Evolutionary conservation across 768 basidiomycete genomes (phyloP).

Genomic region (Cystobasidium onofrii): DNA sequence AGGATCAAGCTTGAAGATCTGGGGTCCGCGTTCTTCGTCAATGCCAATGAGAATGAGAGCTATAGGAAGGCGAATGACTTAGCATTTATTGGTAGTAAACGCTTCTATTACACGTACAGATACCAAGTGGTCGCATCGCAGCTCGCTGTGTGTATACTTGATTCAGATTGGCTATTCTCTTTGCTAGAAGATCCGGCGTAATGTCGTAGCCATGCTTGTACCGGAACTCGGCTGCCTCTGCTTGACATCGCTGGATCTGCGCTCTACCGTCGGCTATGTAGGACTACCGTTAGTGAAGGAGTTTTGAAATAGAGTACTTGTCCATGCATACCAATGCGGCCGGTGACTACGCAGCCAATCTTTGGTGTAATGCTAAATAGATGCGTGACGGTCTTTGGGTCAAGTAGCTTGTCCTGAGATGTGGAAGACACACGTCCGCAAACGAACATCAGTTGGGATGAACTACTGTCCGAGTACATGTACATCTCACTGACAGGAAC

Average conservation of each 20-base stretch:
- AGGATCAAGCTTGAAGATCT: conserved; percentile 95
- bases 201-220: conserved; percentile 98
- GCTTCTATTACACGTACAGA: conserved; percentile 55
- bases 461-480: not conserved
- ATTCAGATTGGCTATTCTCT: conserved; percentile 92
- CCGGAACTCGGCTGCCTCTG: conserved; percentile 83
- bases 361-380: conserved; percentile 90
- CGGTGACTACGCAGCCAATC: conserved; percentile 97
- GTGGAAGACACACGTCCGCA: not conserved
- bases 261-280: conserved; percentile 78
- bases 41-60: conserved; percentile 94
- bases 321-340: conserved; percentile 68
- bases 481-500: conserved; percentile 64
- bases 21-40: conserved; percentile 86
- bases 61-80: conserved; percentile 44
- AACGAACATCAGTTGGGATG: not conserved
- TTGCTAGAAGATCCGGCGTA: conserved; percentile 88
- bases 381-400: conserved; percentile 87
- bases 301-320: too few species aligned
- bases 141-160: conserved; percentile 91
- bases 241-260: conserved; percentile 75
- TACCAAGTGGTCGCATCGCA: conserved; percentile 91
- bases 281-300: too few species aligned
- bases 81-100: too few species aligned
- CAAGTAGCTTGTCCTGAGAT: conserved; percentile 85